phyloP scores from a whole-genome alignment of 1,284 basidiomycete species.

The Apiotrichum montevideense region DNA sequence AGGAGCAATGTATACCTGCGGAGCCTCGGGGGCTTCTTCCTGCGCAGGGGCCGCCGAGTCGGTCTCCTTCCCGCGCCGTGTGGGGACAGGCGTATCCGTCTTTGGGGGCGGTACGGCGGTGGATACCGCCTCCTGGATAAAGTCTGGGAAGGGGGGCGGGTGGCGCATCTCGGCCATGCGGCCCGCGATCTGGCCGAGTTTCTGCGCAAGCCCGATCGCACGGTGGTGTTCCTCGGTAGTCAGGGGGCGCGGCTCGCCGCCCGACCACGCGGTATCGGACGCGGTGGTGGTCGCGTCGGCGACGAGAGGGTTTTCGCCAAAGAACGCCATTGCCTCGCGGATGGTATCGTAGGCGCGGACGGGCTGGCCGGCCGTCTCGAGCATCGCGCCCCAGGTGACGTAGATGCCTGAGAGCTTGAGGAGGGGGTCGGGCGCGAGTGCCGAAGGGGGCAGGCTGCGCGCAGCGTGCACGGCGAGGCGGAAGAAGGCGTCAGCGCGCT shows the following conservation, averaged over 20 bases:
- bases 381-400: slow-evolving; percentile 35
- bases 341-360: slow-evolving; percentile 32
- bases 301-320: slow-evolving; percentile 27
- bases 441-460: slow-evolving; percentile 21
- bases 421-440: slow-evolving; percentile 36
- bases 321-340: slow-evolving; percentile 29
- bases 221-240: slow-evolving; percentile 32
- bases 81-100: not conserved
- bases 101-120: not conserved
- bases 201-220: slow-evolving; percentile 38
- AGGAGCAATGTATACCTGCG: not conserved
- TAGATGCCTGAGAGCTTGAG: slow-evolving; percentile 45
- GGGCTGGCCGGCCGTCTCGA: slow-evolving; percentile 34
- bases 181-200: slow-evolving; percentile 23
- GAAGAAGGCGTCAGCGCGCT: slow-evolving; percentile 39
- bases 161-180: slow-evolving; percentile 7
- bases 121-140: not conserved
- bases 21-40: not conserved
- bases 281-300: not conserved
- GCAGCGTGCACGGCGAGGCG: slow-evolving; percentile 35
- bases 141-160: slow-evolving; percentile 11
- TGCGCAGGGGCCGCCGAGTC: slow-evolving; percentile 21
- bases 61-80: not conserved
- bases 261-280: slow-evolving; percentile 6
- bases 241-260: slow-evolving; percentile 10